phyloP scores from a whole-genome alignment of 2,329 filamentous ascomycete genomes.

The Mycogone perniciosa region DNA sequence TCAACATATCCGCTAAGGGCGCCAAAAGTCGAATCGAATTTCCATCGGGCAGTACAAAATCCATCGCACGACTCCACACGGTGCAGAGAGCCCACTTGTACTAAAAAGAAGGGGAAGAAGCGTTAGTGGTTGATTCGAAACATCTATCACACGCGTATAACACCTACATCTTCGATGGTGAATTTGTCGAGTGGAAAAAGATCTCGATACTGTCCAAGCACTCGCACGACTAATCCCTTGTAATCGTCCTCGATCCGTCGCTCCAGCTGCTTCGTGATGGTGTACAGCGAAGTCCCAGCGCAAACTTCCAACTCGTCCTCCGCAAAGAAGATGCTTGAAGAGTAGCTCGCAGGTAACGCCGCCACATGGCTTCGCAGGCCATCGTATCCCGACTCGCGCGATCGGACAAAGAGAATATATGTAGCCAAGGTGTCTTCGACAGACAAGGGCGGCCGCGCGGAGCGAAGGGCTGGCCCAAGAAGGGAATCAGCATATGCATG shows the following conservation, averaged over 20 bases:
- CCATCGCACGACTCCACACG: constrained; percentile 27
- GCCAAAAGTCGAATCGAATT: constrained; percentile 19
- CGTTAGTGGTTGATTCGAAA: constrained; percentile 3
- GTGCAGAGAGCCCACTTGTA: constrained; percentile 30
- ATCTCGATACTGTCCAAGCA: constrained; percentile 25
- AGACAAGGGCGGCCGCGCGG: constrained; percentile 24
- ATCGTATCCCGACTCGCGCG: constrained; percentile 27
- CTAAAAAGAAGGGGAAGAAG: constrained; percentile 18
- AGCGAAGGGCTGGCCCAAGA: constrained; percentile 26
- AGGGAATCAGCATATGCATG: constrained; percentile 26
- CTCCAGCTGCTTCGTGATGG: constrained; percentile 26
- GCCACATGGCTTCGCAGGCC: constrained; percentile 23
- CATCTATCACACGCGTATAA: constrained; percentile 11
- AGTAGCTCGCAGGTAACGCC: constrained; percentile 26
- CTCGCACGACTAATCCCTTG: constrained; percentile 20
- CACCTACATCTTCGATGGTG: constrained; percentile 27
- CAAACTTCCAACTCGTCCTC: constrained; percentile 29
- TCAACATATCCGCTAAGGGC: constrained; percentile 32
- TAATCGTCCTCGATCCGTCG: constrained; percentile 25
- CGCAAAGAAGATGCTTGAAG: constrained; percentile 29
- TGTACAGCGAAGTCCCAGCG: constrained; percentile 27
- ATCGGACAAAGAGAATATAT: constrained; percentile 29
- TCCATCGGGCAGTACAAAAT: constrained; percentile 20
- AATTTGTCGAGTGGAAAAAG: constrained; percentile 28
- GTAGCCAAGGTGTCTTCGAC: constrained; percentile 28